phyloP scores from a whole-genome alignment of 192 early-diverging fungal genomes.

The Podila epigama region DNA sequence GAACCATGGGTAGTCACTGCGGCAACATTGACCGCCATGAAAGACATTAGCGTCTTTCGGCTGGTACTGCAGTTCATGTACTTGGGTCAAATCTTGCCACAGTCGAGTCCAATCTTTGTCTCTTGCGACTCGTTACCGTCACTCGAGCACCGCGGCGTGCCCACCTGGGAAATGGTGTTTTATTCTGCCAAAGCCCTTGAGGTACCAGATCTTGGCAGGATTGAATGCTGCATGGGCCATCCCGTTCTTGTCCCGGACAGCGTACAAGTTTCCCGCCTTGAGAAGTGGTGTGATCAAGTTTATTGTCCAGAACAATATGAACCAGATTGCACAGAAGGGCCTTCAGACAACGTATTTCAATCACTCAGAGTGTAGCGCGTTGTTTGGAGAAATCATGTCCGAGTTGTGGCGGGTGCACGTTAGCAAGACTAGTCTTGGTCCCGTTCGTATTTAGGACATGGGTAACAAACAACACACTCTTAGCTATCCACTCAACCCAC shows the following conservation, averaged over 20 bases:
- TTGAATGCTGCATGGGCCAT: constrained; percentile 15
- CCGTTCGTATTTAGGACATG: background rate
- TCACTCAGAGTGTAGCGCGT: constrained; percentile 23
- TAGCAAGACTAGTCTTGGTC: background rate
- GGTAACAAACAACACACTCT: background rate
- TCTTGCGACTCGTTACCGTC: constrained; percentile 4
- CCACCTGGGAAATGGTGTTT: constrained; percentile 35
- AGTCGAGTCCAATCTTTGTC: background rate
- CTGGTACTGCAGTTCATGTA: constrained; percentile 33
- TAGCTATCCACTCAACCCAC: too few species aligned
- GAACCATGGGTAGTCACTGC: constrained; percentile 13
- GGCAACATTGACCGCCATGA: constrained; percentile 9
- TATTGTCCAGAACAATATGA: constrained; percentile 21
- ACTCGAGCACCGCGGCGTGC: background rate
- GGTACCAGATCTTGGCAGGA: background rate
- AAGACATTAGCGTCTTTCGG: constrained; percentile 17
- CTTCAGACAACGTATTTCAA: background rate
- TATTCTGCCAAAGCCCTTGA: constrained; percentile 16
- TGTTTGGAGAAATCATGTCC: constrained; percentile 26
- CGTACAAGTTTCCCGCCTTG: constrained; percentile 19
- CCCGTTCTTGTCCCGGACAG: constrained; percentile 32
- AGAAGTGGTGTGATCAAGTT: constrained; percentile 7
- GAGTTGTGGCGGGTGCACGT: constrained; percentile 8
- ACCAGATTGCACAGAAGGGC: background rate
- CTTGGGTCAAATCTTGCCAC: constrained; percentile 7